Base-by-base conservation (phyloP, 441 rosid genomes). In the Theobroma grandiflorum region DNA sequence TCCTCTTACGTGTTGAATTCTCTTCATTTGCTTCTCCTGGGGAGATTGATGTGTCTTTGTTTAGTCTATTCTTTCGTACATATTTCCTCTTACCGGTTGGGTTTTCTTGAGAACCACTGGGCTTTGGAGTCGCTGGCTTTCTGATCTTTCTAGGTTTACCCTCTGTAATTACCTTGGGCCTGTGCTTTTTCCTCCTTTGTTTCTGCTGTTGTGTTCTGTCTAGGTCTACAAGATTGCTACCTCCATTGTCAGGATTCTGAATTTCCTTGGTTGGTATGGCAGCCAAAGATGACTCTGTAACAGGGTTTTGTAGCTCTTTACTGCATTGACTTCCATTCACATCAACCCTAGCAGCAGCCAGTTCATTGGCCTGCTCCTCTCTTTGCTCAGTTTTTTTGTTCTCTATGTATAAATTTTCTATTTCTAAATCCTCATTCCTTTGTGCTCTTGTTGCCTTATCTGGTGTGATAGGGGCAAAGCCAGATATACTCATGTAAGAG, bases 141-240 rank as follows among this genome's bases (percentile, higher is more conserved):
- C 87, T 86, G 42, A 82, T 66, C 74, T 64, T 85, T 75, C 86
- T 88, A 2, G 89, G 90, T 79, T 93, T 94, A 50, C 80, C 90
- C 88, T 95, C 98, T 57, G 14, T 83, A 15, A 87, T 79, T 79
- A 97, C 98, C 80, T 92, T 97, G 5, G 99, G 98, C 83, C 98
- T 90, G 83, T 92, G 96, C 82, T 94, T 97, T 80, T 67, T 97
- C 85, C 95, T 84, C 82, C 88, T 95, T 18, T 89, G 87, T 79
- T 91, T 94, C 76, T 83, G 90, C 79, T 85, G 85, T 8, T 96
- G 98, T 59, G 98, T 94, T 84, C 75, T 84, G 71, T 87, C 88
- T 68, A 88, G 85, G 67, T 90, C 91, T 73, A 72, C 74, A 53
- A 20, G 72, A 61, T 78, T 73, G 59, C 15, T 71, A 9, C 62